phyloP scores from a whole-genome alignment of 352 stramenopile genomes.

The Globisporangium rhizosaccharum region DNA sequence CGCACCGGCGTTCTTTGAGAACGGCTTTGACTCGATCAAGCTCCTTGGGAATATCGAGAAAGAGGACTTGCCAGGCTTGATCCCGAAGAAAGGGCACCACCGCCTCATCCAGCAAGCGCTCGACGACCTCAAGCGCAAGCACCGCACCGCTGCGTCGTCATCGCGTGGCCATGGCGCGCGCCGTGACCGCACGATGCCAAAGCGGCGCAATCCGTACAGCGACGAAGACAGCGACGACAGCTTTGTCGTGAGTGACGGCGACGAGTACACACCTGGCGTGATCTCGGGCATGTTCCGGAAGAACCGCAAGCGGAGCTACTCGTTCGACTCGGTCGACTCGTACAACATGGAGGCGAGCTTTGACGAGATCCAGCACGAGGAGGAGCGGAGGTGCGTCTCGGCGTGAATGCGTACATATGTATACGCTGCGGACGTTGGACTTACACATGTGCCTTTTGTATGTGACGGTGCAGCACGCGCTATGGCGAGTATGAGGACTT shows the following conservation, averaged over 20 bases:
- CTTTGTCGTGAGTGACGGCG: constrained; percentile 79
- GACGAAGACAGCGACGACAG: constrained; percentile 86
- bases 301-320: constrained; percentile 67
- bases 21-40: constrained; percentile 86
- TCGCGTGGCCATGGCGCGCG: constrained; percentile 27
- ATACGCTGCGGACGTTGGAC: not conserved
- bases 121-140: constrained; percentile 67
- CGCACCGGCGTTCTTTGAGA: constrained; percentile 79
- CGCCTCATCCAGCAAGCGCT: constrained; percentile 52
- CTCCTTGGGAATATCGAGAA: constrained; percentile 72
- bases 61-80: constrained; percentile 63
- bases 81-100: no score
- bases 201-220: constrained; percentile 59
- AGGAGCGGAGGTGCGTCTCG: constrained; percentile 61
- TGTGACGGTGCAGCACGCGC: constrained; percentile 33
- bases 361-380: constrained; percentile 83
- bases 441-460: not conserved
- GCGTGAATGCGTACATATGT: not conserved
- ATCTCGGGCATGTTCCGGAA: constrained; percentile 81
- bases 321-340: constrained; percentile 74
- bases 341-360: constrained; percentile 84
- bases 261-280: constrained; percentile 66
- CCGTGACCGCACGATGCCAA: constrained; percentile 12
- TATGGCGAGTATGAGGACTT: constrained; percentile 84
- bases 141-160: constrained; percentile 42